phyloP scores from a whole-genome alignment of 2,329 filamentous ascomycete genomes.

The Exophiala calicioides region DNA sequence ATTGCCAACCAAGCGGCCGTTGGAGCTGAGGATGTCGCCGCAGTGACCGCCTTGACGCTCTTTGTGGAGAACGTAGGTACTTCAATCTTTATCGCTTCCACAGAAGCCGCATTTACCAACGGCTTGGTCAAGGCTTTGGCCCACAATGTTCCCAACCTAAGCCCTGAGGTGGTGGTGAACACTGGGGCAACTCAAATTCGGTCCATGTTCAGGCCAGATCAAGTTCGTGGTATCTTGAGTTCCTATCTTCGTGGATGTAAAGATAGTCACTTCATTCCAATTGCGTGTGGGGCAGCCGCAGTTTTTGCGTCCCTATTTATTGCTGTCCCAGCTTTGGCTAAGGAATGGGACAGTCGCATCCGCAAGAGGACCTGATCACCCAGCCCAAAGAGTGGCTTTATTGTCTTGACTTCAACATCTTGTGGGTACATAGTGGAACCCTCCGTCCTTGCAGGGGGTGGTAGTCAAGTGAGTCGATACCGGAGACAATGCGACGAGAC shows the following conservation, averaged over 20 bases:
- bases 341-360: too few species aligned
- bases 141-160: conserved; percentile 18
- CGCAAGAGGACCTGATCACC: too few species aligned
- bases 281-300: conserved; percentile 16
- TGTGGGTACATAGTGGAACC: too few species aligned
- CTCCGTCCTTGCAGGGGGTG: too few species aligned
- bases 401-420: too few species aligned
- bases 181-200: conserved; percentile 36
- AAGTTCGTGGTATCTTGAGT: conserved; percentile 29
- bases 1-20: conserved; percentile 30
- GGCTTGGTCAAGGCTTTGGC: conserved; percentile 26
- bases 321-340: too few species aligned
- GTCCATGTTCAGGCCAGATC: conserved; percentile 27
- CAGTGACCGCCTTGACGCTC: conserved; percentile 29
- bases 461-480: too few species aligned
- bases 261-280: conserved; percentile 21
- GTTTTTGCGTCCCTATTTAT: too few species aligned
- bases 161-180: conserved; percentile 28
- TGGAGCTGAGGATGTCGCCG: conserved; percentile 29
- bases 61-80: conserved; percentile 34
- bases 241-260: conserved; percentile 35
- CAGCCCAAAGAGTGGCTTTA: too few species aligned
- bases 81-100: conserved; percentile 33
- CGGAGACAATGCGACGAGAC: too few species aligned
- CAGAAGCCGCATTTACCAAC: conserved; percentile 36